Evolutionary conservation across 2,329 filamentous ascomycete genomes (phyloP), one percentile per base, ranked within the genome.

Genomic region (Colletotrichum limetticola): DNA sequence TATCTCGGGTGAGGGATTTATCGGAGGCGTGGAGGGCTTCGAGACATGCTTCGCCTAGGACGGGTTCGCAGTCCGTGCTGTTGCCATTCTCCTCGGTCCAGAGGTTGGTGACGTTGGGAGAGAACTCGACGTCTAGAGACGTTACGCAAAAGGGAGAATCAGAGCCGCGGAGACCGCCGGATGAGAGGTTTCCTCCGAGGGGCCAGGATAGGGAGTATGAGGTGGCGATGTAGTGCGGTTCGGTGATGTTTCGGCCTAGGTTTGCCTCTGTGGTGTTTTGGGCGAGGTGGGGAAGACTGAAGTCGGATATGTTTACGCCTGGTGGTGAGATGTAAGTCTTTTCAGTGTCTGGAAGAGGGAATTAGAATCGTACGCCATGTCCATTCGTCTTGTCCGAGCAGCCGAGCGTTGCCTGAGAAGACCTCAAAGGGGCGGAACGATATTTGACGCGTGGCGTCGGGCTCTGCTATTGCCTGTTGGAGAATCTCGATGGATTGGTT

Each of bases 41-140:
- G 14, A 72, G n/a, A 12, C 70, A 72, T 0, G 58, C 59, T 7
- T 59, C 58, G 16, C 70, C 70, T 3, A 72, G 22, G 1, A 70
- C 46, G 2, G 32, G 59, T 55, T 14, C 32, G 42, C 70, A 72
- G n/a, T 49, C 28, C 7, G 60, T 49, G 59, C 22, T 70, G 59
- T 56, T 35, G 4, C 14, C 4, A 28, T 70, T 37, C 11, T 60
- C 42, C 11, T 59, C 42, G 22, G 53, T 60, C 42, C 55, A 72
- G 19, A 65, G 32, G 16, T 28, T 42, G 2, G 66, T 70, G n/a
- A 72, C 59, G 46, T 72, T 72, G 14, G 76, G 8, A 64, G 73
- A n/a, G 75, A 72, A 22, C 65, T 70, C 14, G 76, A 52, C 35
- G 30, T 63, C 14, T 16, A 53, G 46, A 0, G 46, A 19, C 14